Conservation (phyloP, 345 rosid genomes). For the Linum usitatissimum region DNA sequence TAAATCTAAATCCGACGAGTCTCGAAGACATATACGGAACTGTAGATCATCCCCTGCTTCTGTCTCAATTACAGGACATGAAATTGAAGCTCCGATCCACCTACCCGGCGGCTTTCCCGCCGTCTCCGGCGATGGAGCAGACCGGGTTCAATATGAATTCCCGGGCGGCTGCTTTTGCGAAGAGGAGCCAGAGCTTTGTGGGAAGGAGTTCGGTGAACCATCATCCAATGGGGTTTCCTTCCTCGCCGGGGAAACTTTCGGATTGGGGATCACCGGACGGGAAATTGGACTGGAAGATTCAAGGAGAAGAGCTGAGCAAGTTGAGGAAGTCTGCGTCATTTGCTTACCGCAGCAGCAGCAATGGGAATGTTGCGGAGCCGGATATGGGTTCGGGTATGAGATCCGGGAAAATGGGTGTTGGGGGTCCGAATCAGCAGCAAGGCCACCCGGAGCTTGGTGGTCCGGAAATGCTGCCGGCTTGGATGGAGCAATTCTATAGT, state of each 20-base stretch:
- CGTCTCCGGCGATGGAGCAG: constrained; percentile 34
- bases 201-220: constrained; percentile 39
- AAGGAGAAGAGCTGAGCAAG: constrained; percentile 63
- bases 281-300: constrained; percentile 68
- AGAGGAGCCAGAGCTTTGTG: constrained; percentile 61
- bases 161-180: constrained; percentile 56
- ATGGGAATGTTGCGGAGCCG: constrained; percentile 22
- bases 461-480: constrained; percentile 36
- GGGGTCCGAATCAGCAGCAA: constrained; percentile 28
- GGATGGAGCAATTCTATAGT: constrained; percentile 70
- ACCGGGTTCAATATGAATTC: constrained; percentile 36
- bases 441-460: constrained; percentile 25
- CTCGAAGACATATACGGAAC: constrained; percentile 59
- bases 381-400: constrained; percentile 43
- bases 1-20: constrained; percentile 42
- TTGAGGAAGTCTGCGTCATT: constrained; percentile 62
- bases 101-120: constrained; percentile 32
- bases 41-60: constrained; percentile 29
- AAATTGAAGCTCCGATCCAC: constrained; percentile 39
- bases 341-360: constrained; percentile 34
- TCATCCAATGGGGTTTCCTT: constrained; percentile 22
- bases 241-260: constrained; percentile 17
- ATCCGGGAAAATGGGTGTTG: constrained; percentile 19
- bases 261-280: constrained; percentile 83
- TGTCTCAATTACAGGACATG: constrained; percentile 40